These are phyloP conservation scores for Phytopythium sindhum DNA, from an alignment of 352 stramenopile genomes.

Conservation along the genomic window DNA sequence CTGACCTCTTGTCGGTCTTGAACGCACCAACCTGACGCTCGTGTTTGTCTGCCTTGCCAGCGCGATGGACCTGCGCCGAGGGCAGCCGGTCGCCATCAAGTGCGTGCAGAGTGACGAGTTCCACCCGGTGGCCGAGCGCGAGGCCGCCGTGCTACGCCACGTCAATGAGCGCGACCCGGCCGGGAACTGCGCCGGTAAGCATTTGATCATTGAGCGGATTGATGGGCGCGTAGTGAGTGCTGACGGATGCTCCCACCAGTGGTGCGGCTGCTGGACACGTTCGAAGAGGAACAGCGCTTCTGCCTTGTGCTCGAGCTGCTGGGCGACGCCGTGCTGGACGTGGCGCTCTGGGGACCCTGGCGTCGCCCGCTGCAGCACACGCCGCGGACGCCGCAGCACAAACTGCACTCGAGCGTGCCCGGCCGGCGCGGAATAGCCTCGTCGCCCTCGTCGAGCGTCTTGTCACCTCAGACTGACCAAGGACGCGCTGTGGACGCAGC, in stretches of 20 bases:
- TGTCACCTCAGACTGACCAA: neutral
- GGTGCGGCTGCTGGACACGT: conserved; percentile 53
- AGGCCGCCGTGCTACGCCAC: conserved; percentile 38
- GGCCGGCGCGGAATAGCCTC: neutral
- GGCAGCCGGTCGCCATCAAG: conserved; percentile 65
- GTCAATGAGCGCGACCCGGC: conserved; percentile 35
- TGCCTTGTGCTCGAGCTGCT: conserved; percentile 74
- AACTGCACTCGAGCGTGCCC: conserved; percentile 47
- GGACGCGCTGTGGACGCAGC: neutral
- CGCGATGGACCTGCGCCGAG: conserved; percentile 40
- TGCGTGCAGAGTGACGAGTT: conserved; percentile 45
- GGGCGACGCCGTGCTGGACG: conserved; percentile 88
- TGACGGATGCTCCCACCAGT: conserved; percentile 19
- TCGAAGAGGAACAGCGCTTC: conserved; percentile 47
- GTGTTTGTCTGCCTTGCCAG: conserved; percentile 15
- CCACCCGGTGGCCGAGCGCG: conserved; percentile 54
- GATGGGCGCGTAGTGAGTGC: too few relatives aligned
- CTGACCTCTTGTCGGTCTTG: too few relatives aligned
- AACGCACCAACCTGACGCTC: too few relatives aligned
- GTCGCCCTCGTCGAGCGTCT: neutral
- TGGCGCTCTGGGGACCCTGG: conserved; percentile 90
- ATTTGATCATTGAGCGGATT: too few relatives aligned
- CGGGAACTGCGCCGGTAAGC: conserved; percentile 37
- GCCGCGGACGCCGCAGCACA: conserved; percentile 18
- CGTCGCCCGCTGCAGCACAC: conserved; percentile 86